phyloP scores from a whole-genome alignment of 768 basidiomycete genomes.

The Serendipita indica region DNA sequence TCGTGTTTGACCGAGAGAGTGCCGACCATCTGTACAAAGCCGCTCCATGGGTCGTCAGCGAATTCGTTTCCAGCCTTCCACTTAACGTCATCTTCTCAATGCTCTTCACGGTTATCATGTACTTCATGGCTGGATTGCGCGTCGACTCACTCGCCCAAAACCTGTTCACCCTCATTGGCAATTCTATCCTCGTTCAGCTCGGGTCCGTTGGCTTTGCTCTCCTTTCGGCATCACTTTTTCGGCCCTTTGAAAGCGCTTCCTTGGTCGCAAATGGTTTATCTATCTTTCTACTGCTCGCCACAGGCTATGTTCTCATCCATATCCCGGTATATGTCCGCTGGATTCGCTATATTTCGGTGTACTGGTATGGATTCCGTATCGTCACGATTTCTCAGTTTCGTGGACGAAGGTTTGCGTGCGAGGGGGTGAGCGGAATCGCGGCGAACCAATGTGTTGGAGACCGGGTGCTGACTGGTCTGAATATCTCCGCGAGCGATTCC shows the following conservation, averaged over 20 bases:
- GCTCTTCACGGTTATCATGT: slow-evolving; percentile 18
- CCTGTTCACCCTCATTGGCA: slow-evolving; percentile 24
- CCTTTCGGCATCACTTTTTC: slow-evolving; percentile 20
- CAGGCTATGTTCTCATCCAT: slow-evolving; percentile 17
- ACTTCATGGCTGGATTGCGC: slow-evolving; percentile 24
- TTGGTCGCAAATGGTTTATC: slow-evolving; percentile 21
- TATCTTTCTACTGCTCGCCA: slow-evolving; percentile 18
- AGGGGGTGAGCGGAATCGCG: slow-evolving; percentile 20
- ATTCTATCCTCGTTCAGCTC: slow-evolving; percentile 20
- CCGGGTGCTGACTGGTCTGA: slow-evolving; percentile 25
- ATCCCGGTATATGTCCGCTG: slow-evolving; percentile 24
- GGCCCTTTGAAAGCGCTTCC: slow-evolving; percentile 23
- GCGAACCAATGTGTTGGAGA: slow-evolving; percentile 23
- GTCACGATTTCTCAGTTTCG: slow-evolving; percentile 27
- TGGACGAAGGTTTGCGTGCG: slow-evolving; percentile 23
- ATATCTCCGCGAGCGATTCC: slow-evolving; percentile 19
- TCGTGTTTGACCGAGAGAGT: slow-evolving; percentile 33
- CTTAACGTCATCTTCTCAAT: slow-evolving; percentile 23
- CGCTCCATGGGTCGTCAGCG: slow-evolving; percentile 26
- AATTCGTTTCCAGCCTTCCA: slow-evolving; percentile 26
- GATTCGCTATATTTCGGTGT: slow-evolving; percentile 27
- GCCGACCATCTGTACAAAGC: slow-evolving; percentile 24
- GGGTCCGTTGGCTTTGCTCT: slow-evolving; percentile 20
- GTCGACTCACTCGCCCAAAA: slow-evolving; percentile 25
- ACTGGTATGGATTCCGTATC: slow-evolving; percentile 28